Conservation (phyloP, 352 stramenopile species). For the Salisapilia sapeloensis region DNA sequence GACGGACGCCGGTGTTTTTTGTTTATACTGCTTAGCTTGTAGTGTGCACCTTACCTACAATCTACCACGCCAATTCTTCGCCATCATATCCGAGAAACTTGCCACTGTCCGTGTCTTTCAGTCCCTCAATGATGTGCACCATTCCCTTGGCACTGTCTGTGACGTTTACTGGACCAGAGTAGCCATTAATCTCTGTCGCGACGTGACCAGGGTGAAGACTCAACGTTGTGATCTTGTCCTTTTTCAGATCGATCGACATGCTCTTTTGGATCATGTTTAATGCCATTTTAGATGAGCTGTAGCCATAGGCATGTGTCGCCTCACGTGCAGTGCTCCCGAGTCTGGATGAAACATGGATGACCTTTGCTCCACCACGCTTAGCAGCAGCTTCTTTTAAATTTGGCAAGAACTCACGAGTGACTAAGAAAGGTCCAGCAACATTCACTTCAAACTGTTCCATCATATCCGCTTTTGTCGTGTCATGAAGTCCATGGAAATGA, state of each 20-base stretch:
- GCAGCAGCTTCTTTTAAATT: constrained; percentile 4
- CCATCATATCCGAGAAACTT: constrained; percentile 5
- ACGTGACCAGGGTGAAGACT: constrained; percentile 12
- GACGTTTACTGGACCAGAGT: constrained; percentile 4
- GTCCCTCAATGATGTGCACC: constrained; percentile 2
- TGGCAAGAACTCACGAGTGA: constrained; percentile 10
- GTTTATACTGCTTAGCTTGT: no score
- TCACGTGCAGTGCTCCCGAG: no score
- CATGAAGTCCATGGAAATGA: neutral
- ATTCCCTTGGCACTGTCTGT: constrained; percentile 2
- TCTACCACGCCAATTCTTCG: constrained; percentile 7
- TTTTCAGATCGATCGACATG: constrained; percentile 6
- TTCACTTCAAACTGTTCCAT: constrained; percentile 22
- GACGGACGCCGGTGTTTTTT: no score
- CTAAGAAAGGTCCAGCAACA: constrained; percentile 11
- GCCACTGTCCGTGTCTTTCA: constrained; percentile 2
- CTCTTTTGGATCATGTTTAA: constrained; percentile 7
- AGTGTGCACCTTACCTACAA: no score
- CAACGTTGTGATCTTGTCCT: constrained; percentile 4
- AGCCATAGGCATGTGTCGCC: constrained; percentile 41
- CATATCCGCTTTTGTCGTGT: constrained; percentile 5
- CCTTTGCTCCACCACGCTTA: constrained; percentile 3
- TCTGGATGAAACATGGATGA: constrained; percentile 10
- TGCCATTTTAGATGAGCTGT: constrained; percentile 55
- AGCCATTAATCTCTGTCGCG: constrained; percentile 11